phyloP scores from a whole-genome alignment of 352 stramenopile species.

The Phytophthora tentaculata region DNA sequence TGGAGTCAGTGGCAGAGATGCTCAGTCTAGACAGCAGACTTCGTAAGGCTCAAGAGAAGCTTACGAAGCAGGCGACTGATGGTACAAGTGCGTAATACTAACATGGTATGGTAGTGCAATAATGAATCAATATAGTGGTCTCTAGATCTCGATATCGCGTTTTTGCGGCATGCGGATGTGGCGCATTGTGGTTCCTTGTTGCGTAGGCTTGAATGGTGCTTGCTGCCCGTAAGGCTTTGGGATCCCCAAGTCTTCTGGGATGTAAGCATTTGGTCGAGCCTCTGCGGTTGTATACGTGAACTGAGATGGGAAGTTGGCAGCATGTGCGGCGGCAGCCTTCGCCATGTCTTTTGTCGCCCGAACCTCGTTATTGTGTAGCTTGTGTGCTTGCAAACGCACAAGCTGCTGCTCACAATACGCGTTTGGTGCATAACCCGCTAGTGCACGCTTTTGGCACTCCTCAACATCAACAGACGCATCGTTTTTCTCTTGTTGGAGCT shows the following conservation, averaged over 20 bases:
- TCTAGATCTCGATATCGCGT: conserved; percentile 93
- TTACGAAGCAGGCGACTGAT: conserved; percentile 45
- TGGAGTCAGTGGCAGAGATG: conserved; percentile 72
- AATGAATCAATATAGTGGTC: conserved; percentile 8
- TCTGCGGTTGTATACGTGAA: conserved; percentile 90
- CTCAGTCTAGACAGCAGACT: conserved; percentile 67
- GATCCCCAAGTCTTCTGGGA: conserved; percentile 92
- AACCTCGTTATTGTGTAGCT: conserved; percentile 55
- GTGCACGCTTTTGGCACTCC: conserved; percentile 58
- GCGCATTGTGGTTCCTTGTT: conserved; percentile 90
- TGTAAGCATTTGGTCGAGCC: conserved; percentile 93
- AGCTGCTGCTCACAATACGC: conserved; percentile 81
- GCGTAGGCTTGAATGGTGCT: conserved; percentile 93
- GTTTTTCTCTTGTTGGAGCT: conserved; percentile 93
- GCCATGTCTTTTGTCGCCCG: conserved; percentile 53
- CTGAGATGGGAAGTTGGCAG: conserved; percentile 71
- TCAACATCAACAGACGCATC: conserved; percentile 71
- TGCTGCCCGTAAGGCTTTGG: conserved; percentile 93
- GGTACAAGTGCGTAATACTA: conserved; percentile 6
- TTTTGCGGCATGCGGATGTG: conserved; percentile 91
- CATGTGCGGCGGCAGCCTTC: conserved; percentile 47
- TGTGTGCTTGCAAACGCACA: conserved; percentile 62
- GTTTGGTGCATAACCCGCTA: conserved; percentile 78
- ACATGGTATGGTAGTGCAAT: neutral
- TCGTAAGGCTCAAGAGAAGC: conserved; percentile 76